Evolutionary conservation across 208 protist species (phyloP).

Genomic region (Leishmania martiniquensis): DNA sequence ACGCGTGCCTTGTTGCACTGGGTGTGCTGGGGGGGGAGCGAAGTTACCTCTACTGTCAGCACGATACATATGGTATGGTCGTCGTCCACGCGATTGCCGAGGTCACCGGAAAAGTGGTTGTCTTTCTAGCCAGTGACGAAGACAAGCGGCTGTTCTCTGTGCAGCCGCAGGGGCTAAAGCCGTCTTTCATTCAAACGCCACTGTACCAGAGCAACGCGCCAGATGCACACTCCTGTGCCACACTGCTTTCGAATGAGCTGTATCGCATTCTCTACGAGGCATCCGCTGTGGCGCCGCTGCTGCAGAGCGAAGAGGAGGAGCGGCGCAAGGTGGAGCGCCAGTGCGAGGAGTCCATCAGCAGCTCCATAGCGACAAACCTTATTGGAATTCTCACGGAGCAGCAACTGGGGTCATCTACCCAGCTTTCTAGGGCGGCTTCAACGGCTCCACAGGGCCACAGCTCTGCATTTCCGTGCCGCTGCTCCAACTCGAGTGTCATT

Average conservation of each 20-base stretch:
- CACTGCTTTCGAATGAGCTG: conserved; percentile 60
- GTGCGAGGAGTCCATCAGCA: conserved; percentile 40
- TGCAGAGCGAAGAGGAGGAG: conserved; percentile 54
- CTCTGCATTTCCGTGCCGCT: conserved; percentile 9
- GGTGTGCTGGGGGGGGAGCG: conserved; percentile 84
- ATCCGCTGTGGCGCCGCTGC: conserved; percentile 61
- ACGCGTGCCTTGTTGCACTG: conserved; percentile 76
- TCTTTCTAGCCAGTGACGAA: conserved; percentile 76
- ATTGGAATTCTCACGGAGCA: conserved; percentile 42
- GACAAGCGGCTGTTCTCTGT: conserved; percentile 75
- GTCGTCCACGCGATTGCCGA: conserved; percentile 78
- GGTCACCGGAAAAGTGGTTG: conserved; percentile 63
- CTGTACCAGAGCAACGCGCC: conserved; percentile 55
- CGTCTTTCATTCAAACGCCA: conserved; percentile 81
- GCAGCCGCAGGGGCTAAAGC: conserved; percentile 59
- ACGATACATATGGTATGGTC: conserved; percentile 84
- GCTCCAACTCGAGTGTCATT: conserved; percentile 27
- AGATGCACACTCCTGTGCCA: conserved; percentile 57
- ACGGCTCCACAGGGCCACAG: neutral
- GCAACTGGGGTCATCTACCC: neutral
- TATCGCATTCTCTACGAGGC: conserved; percentile 65
- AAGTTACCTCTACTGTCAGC: conserved; percentile 80
- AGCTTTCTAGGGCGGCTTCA: neutral
- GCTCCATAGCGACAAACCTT: conserved; percentile 45
- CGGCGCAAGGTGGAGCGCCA: conserved; percentile 54